Evolutionary conservation across 2,329 filamentous ascomycete species (phyloP), one percentile per base, ranked within the genome.

Genomic region (Ophiocordyceps camponoti-rufipedis): DNA sequence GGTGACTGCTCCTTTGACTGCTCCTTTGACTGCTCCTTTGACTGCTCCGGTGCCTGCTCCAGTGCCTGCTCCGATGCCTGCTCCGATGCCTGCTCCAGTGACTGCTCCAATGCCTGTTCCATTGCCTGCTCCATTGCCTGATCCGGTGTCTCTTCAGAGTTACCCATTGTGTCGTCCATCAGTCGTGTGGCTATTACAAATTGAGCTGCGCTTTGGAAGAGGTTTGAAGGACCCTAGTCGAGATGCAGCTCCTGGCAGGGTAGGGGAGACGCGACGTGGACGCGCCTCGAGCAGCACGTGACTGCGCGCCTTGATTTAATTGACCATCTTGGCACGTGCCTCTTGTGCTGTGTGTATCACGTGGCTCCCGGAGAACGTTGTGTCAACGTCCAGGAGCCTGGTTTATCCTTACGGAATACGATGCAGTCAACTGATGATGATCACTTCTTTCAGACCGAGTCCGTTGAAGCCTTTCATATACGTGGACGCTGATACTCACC

Each of bases 391-490:
- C 23, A 23, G 5, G 23, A 23, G 23, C 23, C 23, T 23, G 23
- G 23, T 23, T 23, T 23, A 9, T 2, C 29, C 29, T 9, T 5
- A 31, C 29, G 29, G 12, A 12, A 31, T 49, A 80, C 75, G 69
- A 82, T 83, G 61, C 73, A 77, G 50, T 82, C 83, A 28, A 72
- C 75, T 44, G 76, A 94, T 56, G 73, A 80, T 44, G 80, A 82
- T 29, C 78, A 91, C 58, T 96, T 93, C 68, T 96, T 96, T 58
- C 85, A 95, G 63, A 93, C 87, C 29, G 83, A 88, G 85, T 91
- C 12, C 10, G 39, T 41, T 18, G 39, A 41, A 3, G 39, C 14
- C 14, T 38, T 16, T 6, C 14, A 9, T 6, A 9, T 5, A 14
- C 14, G 14, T n/a, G 14, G 4, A 16, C 35, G 35, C 35, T 38